phyloP scores from a whole-genome alignment of 257 asterid genomes.

The Ocimum tenuiflorum region DNA sequence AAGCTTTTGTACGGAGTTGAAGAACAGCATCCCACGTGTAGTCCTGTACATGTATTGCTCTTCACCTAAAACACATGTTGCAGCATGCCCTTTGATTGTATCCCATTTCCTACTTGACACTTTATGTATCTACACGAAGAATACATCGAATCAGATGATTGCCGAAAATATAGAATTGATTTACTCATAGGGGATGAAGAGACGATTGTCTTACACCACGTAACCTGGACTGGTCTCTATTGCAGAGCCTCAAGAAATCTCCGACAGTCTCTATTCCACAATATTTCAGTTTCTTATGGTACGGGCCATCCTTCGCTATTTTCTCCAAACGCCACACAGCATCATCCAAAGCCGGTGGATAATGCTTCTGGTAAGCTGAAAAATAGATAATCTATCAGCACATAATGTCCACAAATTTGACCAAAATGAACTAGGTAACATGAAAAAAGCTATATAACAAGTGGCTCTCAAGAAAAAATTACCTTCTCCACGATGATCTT shows the following conservation, averaged over 20 bases:
- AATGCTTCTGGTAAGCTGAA: conserved; percentile 69
- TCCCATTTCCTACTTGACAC: conserved; percentile 57
- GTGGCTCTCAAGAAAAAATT: conserved; percentile 21
- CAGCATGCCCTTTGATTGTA: conserved; percentile 56
- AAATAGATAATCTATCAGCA: background rate
- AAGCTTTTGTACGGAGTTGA: conserved; percentile 50
- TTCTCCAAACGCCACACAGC: conserved; percentile 77
- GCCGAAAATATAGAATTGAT: no score
- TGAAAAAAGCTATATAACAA: background rate
- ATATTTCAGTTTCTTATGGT: conserved; percentile 36
- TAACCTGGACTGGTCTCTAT: conserved; percentile 32
- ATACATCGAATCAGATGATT: no score
- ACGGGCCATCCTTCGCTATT: conserved; percentile 72
- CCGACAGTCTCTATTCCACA: conserved; percentile 36
- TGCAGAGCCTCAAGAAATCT: conserved; percentile 48
- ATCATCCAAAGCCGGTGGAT: conserved; percentile 56
- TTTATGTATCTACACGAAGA: conserved; percentile 53
- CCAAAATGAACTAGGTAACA: no score
- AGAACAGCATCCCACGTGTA: conserved; percentile 37
- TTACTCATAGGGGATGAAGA: no score
- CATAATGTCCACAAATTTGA: no score
- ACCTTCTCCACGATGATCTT: conserved; percentile 91
- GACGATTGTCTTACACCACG: conserved; percentile 47
- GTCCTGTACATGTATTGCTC: conserved; percentile 33
- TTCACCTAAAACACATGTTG: conserved; percentile 39